phyloP scores from a whole-genome alignment of 495 filamentous ascomycete genomes.

The Trichodelitschia bisporula region DNA sequence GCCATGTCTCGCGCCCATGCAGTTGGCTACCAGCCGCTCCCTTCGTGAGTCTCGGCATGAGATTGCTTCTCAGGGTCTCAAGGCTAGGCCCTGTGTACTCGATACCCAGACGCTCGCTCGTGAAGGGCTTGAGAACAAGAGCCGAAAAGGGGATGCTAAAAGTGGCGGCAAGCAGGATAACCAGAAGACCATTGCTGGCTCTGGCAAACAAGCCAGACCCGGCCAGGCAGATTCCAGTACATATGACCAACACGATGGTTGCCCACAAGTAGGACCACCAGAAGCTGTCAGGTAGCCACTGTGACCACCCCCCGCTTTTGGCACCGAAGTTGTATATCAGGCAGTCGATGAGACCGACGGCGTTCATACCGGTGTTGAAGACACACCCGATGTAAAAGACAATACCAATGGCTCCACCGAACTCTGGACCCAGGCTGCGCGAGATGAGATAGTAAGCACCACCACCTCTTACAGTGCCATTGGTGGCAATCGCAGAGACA shows the following conservation, averaged over 20 bases:
- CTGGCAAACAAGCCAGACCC: constrained; percentile 61
- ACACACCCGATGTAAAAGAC: constrained; percentile 71
- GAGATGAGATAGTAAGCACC: constrained; percentile 83
- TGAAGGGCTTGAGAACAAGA: constrained; percentile 39
- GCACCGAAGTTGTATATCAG: constrained; percentile 51
- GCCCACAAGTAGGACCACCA: constrained; percentile 66
- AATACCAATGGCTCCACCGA: constrained; percentile 77
- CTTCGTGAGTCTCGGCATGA: constrained; percentile 41
- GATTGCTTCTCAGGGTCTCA: constrained; percentile 42
- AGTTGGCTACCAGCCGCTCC: constrained; percentile 43
- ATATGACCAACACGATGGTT: constrained; percentile 44
- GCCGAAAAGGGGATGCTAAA: constrained; percentile 65
- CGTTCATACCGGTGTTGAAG: constrained; percentile 73
- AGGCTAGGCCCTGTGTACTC: constrained; percentile 53
- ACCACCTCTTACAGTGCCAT: constrained; percentile 70
- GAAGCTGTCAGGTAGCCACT: constrained; percentile 41
- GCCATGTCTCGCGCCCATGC: constrained; percentile 44
- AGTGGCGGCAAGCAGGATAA: constrained; percentile 47
- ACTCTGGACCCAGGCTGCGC: constrained; percentile 64
- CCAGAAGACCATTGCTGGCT: constrained; percentile 55
- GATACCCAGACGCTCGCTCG: constrained; percentile 30
- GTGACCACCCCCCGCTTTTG: constrained; percentile 27
- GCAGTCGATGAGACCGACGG: constrained; percentile 69
- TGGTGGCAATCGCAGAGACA: constrained; percentile 70
- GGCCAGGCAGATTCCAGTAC: constrained; percentile 53